phyloP scores from a whole-genome alignment of 2,329 filamentous ascomycete species.

The Aspergillus costaricaensis region DNA sequence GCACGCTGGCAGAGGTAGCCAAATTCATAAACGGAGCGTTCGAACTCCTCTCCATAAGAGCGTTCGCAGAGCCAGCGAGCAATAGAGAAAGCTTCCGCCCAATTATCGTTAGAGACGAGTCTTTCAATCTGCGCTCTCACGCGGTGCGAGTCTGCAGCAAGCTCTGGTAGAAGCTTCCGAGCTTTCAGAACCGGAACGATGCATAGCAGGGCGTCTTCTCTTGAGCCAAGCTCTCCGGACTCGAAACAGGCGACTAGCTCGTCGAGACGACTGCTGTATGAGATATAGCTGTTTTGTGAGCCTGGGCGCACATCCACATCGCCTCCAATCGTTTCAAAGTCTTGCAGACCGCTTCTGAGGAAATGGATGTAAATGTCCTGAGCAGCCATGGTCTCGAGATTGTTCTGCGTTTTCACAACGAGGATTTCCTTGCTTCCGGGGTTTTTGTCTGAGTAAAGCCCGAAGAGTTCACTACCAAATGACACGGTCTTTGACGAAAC shows the following conservation, averaged over 20 bases:
- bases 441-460: conserved; percentile 14
- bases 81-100: conserved; percentile 25
- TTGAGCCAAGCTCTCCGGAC: conserved; percentile 24
- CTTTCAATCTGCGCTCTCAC: conserved; percentile 17
- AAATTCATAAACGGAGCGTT: conserved; percentile 27
- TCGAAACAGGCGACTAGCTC: conserved; percentile 30
- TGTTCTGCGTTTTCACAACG: conserved; percentile 25
- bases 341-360: conserved; percentile 20
- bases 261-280: conserved; percentile 26
- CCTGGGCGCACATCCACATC: conserved; percentile 20
- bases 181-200: conserved; percentile 30
- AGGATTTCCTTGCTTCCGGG: conserved; percentile 22
- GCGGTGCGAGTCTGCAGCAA: conserved; percentile 21
- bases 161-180: conserved; percentile 22
- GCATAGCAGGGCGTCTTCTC: conserved; percentile 37
- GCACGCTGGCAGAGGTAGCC: conserved; percentile 31
- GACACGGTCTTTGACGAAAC: conserved; percentile 22
- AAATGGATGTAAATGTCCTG: conserved; percentile 39
- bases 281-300: conserved; percentile 17
- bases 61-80: conserved; percentile 31
- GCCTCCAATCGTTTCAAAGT: conserved; percentile 18
- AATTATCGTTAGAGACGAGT: conserved; percentile 14
- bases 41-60: conserved; percentile 25
- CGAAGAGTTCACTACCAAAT: conserved; percentile 24
- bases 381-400: conserved; percentile 30